Base-by-base conservation (phyloP, 345 rosid species). In the Rhodamnia rubescens region DNA sequence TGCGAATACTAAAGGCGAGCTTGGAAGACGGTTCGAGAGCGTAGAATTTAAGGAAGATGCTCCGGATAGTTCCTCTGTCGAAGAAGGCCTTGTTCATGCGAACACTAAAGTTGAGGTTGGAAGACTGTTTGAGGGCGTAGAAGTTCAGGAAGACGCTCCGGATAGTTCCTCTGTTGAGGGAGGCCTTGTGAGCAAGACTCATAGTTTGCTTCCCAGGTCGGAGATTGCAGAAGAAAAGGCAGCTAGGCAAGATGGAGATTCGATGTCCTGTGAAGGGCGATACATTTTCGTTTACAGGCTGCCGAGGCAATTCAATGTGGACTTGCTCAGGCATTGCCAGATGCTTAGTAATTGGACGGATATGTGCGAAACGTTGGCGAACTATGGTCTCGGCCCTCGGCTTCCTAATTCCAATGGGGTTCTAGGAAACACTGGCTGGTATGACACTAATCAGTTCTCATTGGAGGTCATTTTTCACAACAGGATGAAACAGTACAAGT, bases 391-490 rank as follows among this genome's bases (percentile, higher is more conserved):
- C 29, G 98, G 98, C 8, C 95, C 93, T 1, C 83, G n/a, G 24
- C 53, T 94, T 9, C 86, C 88, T 16, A 89, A 89, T 53, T 29
- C 88, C 32, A 93, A 89, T 2, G 91, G 88, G 61, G 88, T 91
- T 12, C 85, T 90, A 74, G 86, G 90, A 2, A 57, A 82, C 22
- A 64, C 90, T 12, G 96, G 98, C 27, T 96, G 98, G 96, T 96
- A 86, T 83, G 91, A 91, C 0, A 96, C 99, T 2, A 90, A 93
- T 55, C 98, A 96, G 29, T 96, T 96, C 90, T 89, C 93, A 57
- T 85, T 95, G 80, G 98, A 96, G 88, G 93, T 95, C 49, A 93
- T 96, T 85, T 94, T 95, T 86, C 95, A 94, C 88, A 93, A 90
- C 81, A 91, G 98, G 85, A 95, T 95, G 98, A 95, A 92, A 74